Conservation (phyloP, 495 filamentous ascomycete genomes). For the Jackrogersella multiformis region DNA sequence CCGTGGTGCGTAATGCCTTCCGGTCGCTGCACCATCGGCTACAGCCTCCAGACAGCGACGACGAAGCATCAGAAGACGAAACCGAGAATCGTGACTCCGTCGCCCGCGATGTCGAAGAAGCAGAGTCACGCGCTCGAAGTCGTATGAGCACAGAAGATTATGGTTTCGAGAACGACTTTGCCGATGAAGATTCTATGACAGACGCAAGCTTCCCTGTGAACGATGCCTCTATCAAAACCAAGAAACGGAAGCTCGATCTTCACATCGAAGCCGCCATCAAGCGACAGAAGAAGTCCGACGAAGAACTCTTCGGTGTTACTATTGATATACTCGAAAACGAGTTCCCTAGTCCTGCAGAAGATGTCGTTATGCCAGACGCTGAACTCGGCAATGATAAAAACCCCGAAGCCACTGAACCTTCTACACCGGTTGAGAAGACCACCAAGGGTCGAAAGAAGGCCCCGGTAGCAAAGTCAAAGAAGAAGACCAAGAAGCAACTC, state of each 20-base stretch:
- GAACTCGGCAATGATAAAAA: conserved; percentile 49
- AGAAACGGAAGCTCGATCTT: conserved; percentile 75
- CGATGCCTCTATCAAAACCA: conserved; percentile 55
- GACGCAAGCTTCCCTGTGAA: conserved; percentile 61
- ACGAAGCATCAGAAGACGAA: conserved; percentile 63
- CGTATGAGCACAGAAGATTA: conserved; percentile 76
- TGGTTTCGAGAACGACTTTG: conserved; percentile 69
- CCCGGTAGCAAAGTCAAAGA: conserved; percentile 60
- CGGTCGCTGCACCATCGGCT: conserved; percentile 64
- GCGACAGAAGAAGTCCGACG: conserved; percentile 76
- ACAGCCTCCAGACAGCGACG: conserved; percentile 64
- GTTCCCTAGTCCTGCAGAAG: conserved; percentile 53
- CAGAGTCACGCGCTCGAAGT: conserved; percentile 81
- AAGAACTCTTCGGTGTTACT: conserved; percentile 75
- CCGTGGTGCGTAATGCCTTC: conserved; percentile 55
- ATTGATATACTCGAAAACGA: conserved; percentile 62
- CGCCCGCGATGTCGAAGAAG: conserved; percentile 79
- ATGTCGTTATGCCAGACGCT: conserved; percentile 51
- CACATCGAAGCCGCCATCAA: conserved; percentile 71
- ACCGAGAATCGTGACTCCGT: conserved; percentile 60
- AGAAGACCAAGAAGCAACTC: conserved; percentile 78
- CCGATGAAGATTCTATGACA: conserved; percentile 66
- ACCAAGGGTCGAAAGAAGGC: conserved; percentile 55
- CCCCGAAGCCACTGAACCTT: conserved; percentile 45
- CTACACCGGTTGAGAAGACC: conserved; percentile 29